Conservation (phyloP, 495 filamentous ascomycete species). For the Penicillium arizonense region DNA sequence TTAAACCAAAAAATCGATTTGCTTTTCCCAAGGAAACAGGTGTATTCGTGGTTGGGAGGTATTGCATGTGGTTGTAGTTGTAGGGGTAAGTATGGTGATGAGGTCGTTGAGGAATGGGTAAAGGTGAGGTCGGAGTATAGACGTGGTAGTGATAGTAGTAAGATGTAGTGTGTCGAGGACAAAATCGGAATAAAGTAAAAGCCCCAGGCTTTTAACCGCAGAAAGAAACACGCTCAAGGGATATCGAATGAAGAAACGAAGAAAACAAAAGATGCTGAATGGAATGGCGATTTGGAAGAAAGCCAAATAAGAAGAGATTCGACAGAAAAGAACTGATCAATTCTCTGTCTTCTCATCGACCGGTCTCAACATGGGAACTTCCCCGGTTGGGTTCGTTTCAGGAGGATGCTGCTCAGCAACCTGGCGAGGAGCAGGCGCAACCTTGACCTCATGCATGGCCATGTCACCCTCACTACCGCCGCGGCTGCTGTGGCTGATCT, state of each 20-base stretch:
- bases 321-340: background rate
- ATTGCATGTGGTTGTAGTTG: background rate
- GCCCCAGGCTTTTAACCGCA: conserved; percentile 25
- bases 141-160: background rate
- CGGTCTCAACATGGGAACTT: conserved; percentile 9
- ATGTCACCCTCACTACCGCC: conserved; percentile 35
- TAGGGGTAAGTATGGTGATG: background rate
- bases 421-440: conserved; percentile 33
- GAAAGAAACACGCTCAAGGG: conserved; percentile 28
- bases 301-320: conserved; percentile 5
- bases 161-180: background rate
- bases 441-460: conserved; percentile 40
- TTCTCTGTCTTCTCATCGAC: conserved; percentile 28
- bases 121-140: background rate
- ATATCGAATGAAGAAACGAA: conserved; percentile 25
- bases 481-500: conserved; percentile 38
- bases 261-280: conserved; percentile 6
- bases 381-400: conserved; percentile 18
- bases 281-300: conserved; percentile 7
- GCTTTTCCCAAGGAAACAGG: background rate
- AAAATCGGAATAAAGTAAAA: conserved; percentile 10
- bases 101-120: background rate
- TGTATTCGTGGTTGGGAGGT: background rate
- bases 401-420: conserved; percentile 30
- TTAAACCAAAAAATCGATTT: conserved; percentile 6